Conservation (phyloP, 2,329 filamentous ascomycete species). For the Triangularia verruculosa region DNA sequence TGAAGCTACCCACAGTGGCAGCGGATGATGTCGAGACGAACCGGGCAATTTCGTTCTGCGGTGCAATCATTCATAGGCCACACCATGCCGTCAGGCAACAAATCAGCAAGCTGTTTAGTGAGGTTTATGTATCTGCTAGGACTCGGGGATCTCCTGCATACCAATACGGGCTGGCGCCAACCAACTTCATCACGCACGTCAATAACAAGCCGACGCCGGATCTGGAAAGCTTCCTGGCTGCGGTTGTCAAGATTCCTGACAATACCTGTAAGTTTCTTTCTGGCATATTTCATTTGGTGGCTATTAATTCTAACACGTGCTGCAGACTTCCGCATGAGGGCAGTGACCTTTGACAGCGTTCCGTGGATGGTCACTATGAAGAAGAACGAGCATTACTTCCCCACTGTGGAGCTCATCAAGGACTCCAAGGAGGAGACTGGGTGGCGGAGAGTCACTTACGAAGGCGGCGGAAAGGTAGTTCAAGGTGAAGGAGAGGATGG, state of each 20-base stretch:
- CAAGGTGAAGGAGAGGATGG: slow-evolving; percentile 55
- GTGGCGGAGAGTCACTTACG: slow-evolving; percentile 63
- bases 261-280: slow-evolving; percentile 70
- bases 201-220: slow-evolving; percentile 85
- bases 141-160: slow-evolving; percentile 80
- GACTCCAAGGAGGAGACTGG: slow-evolving; percentile 57
- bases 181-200: slow-evolving; percentile 96
- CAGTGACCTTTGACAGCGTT: slow-evolving; percentile 98
- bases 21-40: slow-evolving; percentile 91
- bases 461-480: slow-evolving; percentile 48
- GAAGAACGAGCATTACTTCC: slow-evolving; percentile 97
- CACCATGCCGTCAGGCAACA: slow-evolving; percentile 97
- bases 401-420: slow-evolving; percentile 68
- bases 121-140: slow-evolving; percentile 90
- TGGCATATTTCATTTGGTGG: background rate
- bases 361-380: slow-evolving; percentile 99
- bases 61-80: slow-evolving; percentile 86
- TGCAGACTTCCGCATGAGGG: slow-evolving; percentile 85
- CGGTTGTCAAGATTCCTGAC: slow-evolving; percentile 84
- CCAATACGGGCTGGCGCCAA: slow-evolving; percentile 88
- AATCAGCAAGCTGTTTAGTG: slow-evolving; percentile 92
- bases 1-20: slow-evolving; percentile 79
- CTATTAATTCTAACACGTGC: background rate
- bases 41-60: slow-evolving; percentile 90
- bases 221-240: slow-evolving; percentile 73